Conservation (phyloP, 345 rosid species). For the Sonneratia alba region DNA sequence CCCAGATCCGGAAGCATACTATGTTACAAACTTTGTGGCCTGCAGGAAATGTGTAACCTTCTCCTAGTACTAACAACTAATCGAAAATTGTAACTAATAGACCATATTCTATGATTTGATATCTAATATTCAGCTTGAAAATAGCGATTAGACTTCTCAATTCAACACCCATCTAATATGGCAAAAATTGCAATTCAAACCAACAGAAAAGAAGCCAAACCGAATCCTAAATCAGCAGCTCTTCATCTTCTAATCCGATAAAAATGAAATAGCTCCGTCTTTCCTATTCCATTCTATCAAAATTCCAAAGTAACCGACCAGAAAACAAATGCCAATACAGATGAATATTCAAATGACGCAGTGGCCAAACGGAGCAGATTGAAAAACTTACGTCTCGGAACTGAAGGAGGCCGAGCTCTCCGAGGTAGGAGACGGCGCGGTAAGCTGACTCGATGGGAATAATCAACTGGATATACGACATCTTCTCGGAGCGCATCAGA, state of each 20-base stretch:
- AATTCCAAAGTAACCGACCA: neutral
- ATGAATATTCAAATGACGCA: neutral
- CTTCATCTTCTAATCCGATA: neutral
- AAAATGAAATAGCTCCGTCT: neutral
- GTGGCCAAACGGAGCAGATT: neutral
- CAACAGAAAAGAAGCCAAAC: neutral
- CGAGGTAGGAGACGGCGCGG: constrained; percentile 55
- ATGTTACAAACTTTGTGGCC: no score
- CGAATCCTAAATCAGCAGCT: neutral
- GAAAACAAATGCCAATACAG: neutral
- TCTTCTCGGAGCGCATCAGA: constrained; percentile 98
- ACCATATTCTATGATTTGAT: neutral
- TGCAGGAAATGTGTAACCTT: neutral
- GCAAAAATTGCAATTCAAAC: neutral
- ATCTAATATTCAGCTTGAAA: neutral
- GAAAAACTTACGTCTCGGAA: constrained; percentile 32
- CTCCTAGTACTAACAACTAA: neutral
- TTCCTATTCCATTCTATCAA: neutral
- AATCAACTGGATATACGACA: constrained; percentile 88
- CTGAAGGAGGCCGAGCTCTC: constrained; percentile 41
- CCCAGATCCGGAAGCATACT: neutral
- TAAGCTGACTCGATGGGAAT: constrained; percentile 88
- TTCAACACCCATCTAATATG: neutral
- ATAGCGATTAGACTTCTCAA: neutral
- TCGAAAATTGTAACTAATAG: neutral